These are phyloP conservation scores for Phytophthora tubulina DNA, from an alignment of 352 stramenopile genomes.

Conservation along the genomic window DNA sequence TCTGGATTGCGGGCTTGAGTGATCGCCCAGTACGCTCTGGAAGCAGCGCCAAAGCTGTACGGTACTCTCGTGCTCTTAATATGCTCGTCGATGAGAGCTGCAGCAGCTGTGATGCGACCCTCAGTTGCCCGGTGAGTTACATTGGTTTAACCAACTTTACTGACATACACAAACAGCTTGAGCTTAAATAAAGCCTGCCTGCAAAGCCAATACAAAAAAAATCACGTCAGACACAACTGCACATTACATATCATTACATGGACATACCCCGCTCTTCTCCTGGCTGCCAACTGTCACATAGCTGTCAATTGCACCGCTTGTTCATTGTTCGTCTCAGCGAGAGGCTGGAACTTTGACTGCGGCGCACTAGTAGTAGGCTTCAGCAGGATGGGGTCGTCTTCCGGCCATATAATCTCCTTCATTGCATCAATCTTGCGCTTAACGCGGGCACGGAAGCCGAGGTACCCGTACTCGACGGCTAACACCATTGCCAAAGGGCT, in stretches of 20 bases:
- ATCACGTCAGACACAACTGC: neutral
- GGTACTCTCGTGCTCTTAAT: neutral
- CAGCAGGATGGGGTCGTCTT: neutral
- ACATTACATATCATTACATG: neutral
- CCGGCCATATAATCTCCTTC: neutral
- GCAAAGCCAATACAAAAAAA: neutral
- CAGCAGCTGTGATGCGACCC: neutral
- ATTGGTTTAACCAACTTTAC: neutral
- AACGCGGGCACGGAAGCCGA: neutral
- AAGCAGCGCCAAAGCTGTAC: neutral
- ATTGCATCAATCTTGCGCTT: neutral
- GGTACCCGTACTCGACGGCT: neutral
- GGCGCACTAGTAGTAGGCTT: neutral
- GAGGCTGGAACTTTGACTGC: neutral
- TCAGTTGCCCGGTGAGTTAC: neutral
- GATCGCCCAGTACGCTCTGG: constrained; percentile 5
- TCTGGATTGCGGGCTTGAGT: neutral
- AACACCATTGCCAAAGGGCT: neutral
- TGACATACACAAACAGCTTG: constrained; percentile 8
- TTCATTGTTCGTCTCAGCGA: neutral
- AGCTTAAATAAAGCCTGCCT: constrained; percentile 6
- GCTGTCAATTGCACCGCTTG: neutral
- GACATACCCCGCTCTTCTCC: constrained; percentile 3
- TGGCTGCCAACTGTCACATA: neutral
- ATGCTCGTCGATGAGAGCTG: constrained; percentile 1